Evolutionary conservation across 495 filamentous ascomycete species (phyloP).

Genomic region (Niebla homalea): DNA sequence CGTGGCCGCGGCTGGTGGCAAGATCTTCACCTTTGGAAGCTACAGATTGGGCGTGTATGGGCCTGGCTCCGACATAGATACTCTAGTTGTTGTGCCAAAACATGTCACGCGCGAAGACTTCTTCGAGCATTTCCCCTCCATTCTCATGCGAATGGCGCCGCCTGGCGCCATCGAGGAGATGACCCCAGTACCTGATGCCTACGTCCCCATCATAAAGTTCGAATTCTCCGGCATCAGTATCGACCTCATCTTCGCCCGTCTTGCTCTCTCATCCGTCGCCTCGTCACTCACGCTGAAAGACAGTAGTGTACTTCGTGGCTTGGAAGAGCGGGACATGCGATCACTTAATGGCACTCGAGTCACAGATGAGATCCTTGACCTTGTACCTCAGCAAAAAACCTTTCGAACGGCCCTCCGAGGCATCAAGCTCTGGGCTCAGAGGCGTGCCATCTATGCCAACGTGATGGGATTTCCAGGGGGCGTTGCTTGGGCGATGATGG

Average conservation of each 20-base stretch:
- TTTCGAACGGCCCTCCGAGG: conserved; percentile 79
- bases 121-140: conserved; percentile 69
- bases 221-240: conserved; percentile 82
- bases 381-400: conserved; percentile 78
- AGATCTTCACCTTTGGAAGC: conserved; percentile 90
- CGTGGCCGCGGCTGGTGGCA: conserved; percentile 69
- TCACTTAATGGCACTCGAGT: conserved; percentile 89
- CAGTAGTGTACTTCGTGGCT: conserved; percentile 68
- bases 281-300: conserved; percentile 62
- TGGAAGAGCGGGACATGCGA: conserved; percentile 74
- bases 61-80: conserved; percentile 94
- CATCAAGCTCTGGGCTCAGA: conserved; percentile 92
- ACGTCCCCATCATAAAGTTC: conserved; percentile 92
- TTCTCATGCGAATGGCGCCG: conserved; percentile 60
- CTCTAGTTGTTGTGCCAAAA: conserved; percentile 77
- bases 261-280: conserved; percentile 58
- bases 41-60: conserved; percentile 89
- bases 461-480: conserved; percentile 93
- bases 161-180: conserved; percentile 70
- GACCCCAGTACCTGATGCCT: conserved; percentile 75
- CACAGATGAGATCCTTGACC: conserved; percentile 74
- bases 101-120: conserved; percentile 81
- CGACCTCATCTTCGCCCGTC: conserved; percentile 82
- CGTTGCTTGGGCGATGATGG: conserved; percentile 95
- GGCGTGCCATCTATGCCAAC: conserved; percentile 88